Base-by-base conservation (phyloP, 2,329 filamentous ascomycete species). In the Fusarium protoensiforme region DNA sequence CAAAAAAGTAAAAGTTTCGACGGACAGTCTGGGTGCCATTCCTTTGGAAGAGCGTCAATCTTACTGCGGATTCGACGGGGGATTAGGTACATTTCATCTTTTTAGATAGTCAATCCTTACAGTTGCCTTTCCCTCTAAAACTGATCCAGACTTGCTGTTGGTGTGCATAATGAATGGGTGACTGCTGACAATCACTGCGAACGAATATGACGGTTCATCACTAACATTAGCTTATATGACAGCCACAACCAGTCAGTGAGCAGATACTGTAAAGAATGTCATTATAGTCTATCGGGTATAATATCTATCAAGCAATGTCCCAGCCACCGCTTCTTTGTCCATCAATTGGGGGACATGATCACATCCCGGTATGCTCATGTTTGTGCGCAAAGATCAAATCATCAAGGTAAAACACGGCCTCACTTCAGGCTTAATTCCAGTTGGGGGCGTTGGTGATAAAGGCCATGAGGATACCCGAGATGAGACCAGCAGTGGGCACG, bases 371-470 rank as follows among this genome's bases (percentile, higher is more conserved):
- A 24, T 43, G 3, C 51, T 46, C 41, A 24, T 24, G 14, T 18
- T 41, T 27, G 22, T 46, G 41, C 41, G 41, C 24, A 46, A 46
- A 46, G 1, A 56, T 20, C 48, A 43, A 38, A 43, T 35, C 29
- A 64, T 20, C 20, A 31, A 31, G n/a, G 31, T 16, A 39, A 36
- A 29, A 7, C 46, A 18, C 8, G 2, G 11, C 27, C 24, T 27
- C 9, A 13, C 24, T 2, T 18, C 22, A 67, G 69, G 11, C 11
- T 71, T n/a, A 61, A 27, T 2, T 75, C 84, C 84, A 88, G 66
- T 84, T 85, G 53, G 91, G 91, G 54, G 90, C 87, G 72, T 92
- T 90, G 69, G 91, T 85, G 66, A 92, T 84, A 63, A 92, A 86
- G 3, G 86, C 90, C 88, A 91, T 92, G 53, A 92, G 80, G 59